Evolutionary conservation across 805 yeast genomes (phyloP), one percentile per base, ranked within the genome.

Genomic region (Saturnispora halmiae): DNA sequence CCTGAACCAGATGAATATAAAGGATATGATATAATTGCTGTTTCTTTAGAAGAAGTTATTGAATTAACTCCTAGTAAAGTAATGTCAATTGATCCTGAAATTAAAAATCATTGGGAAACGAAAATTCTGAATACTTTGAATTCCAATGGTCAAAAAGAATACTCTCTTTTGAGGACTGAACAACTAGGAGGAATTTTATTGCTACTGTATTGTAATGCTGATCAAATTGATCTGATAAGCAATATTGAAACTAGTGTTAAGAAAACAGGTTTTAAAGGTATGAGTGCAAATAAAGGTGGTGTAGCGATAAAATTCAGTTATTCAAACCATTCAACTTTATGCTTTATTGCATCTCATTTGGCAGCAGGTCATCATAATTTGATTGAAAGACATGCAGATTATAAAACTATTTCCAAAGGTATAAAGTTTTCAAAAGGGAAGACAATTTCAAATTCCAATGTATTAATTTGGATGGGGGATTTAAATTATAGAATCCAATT

Each of bases 251-350:
- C 88, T 1, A 72, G 81, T 27, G 73, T 78, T 29, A 88, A 85
- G 51, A 90, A 90, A 53, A 88, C 97, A 0, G 98, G 98, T 0
- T 70, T 90, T 38, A 94, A 95, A 25, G 98, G 98, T 5, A 78
- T 87, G 61, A 79, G 94, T 42, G 77, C 77, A 9, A 63, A 63
- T 37, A 75, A 75, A 51, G 80, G 80, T 15, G 79, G 72, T 3
- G 75, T 77, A 53, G 77, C 75, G 0, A 73, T 75, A 4, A 60
- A 75, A 35, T 72, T 74, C 48, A 66, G 69, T 28, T 75, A 56
- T 52, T 72, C 76, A 6, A 60, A 65, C n/a, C 63, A 73, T 2
- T 55, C 90, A 3, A 75, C 73, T 22, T 61, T 92, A 38, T 85
- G 96, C 52, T 75, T 90, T 48, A 76, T 90, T 10, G 78, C 79